Evolutionary conservation across 2,329 filamentous ascomycete genomes (phyloP).

Genomic region (Epichloe baconii): DNA sequence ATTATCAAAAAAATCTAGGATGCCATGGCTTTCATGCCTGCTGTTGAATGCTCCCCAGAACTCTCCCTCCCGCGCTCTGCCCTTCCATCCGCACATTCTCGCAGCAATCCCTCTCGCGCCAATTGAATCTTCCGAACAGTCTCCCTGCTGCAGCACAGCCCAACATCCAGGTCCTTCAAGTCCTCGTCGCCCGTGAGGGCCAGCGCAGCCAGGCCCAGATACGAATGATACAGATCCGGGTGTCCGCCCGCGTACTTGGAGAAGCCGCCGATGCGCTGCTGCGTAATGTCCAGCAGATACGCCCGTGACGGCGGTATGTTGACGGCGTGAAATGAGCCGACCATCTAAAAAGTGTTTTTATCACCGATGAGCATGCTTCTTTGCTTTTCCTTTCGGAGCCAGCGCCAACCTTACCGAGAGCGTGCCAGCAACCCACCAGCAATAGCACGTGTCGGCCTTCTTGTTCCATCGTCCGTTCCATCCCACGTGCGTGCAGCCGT

Average conservation of each 20-base stretch:
- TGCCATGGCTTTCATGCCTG: neutral
- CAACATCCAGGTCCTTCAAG: conserved; percentile 59
- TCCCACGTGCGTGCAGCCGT: conserved; percentile 42
- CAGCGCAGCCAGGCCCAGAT: conserved; percentile 72
- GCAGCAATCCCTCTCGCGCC: conserved; percentile 28
- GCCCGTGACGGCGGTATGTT: conserved; percentile 48
- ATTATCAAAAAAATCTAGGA: no score
- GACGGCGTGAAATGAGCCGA: conserved; percentile 45
- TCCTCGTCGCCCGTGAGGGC: conserved; percentile 57
- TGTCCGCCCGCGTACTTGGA: conserved; percentile 55
- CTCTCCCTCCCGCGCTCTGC: neutral
- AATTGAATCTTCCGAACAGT: conserved; percentile 35
- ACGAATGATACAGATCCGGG: conserved; percentile 78
- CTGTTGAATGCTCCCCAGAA: conserved; percentile 12
- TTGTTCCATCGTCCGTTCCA: conserved; percentile 91
- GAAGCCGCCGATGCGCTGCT: conserved; percentile 76
- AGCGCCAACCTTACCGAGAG: conserved; percentile 23
- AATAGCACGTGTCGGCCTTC: conserved; percentile 86
- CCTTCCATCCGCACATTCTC: conserved; percentile 1
- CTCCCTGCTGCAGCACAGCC: conserved; percentile 59
- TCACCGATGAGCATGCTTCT: neutral
- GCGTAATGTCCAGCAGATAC: conserved; percentile 75
- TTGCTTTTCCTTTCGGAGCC: neutral
- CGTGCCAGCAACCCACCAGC: conserved; percentile 76
- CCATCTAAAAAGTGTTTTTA: conserved; percentile 30